Evolutionary conservation across 805 yeast genomes (phyloP), one percentile per base, ranked within the genome.

Genomic region (Zygotorulaspora danielsina): DNA sequence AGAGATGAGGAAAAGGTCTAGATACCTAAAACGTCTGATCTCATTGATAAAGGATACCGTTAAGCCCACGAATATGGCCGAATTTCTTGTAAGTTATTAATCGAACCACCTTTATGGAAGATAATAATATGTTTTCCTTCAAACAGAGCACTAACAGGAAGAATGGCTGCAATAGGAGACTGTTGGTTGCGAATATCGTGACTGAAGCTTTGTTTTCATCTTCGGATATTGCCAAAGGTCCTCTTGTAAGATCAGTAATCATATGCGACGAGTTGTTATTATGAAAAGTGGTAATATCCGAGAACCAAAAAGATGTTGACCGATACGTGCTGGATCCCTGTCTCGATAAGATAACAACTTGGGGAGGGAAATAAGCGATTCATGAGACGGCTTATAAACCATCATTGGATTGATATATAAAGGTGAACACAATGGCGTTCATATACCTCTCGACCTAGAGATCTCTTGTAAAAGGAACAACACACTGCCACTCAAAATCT

Each of bases 151-250:
- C n/a, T n/a, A n/a, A n/a, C n/a, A n/a, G n/a, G n/a, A n/a, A n/a
- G n/a, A n/a, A n/a, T n/a, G n/a, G n/a, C n/a, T n/a, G n/a, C n/a
- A 28, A 17, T 26, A 49, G 53, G 63, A 57, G 35, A 53, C 49
- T n/a, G 42, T 57, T 24, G 61, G 63, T 17, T 44, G 37, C 17
- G 63, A 57, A 31, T 13, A 32, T 20, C 17, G 19, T 8, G 10
- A 19, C n/a, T 20, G 11, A 10, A 21, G 12, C n/a, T 19, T 3
- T 31, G 7, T n/a, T 12, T 7, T 19, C 3, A n/a, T 10, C 6
- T 20, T 31, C 34, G 34, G 34, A 18, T 19, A 36, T 32, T 29
- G 39, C 22, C 22, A 25, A 12, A 21, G 13, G 18, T 5, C 27
- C 27, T 24, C 24, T 27, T 27, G 12, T 12, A 5, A n/a, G 11